Evolutionary conservation across 306 rosid species (phyloP).

Genomic region (Pyrus pyrifolia): DNA sequence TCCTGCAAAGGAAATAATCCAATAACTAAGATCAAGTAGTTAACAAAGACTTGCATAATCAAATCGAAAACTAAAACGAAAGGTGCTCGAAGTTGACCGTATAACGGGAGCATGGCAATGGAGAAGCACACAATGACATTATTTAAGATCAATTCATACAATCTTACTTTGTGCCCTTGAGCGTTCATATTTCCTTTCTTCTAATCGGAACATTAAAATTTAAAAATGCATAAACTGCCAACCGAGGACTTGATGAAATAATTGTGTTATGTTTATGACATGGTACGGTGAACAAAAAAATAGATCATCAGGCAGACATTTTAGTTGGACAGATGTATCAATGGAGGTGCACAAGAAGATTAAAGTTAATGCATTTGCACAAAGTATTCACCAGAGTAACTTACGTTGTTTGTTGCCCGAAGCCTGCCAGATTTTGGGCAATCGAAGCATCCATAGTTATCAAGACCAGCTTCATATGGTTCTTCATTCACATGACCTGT

Average conservation of each 20-base stretch:
- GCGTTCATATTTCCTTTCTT: constrained; percentile 67
- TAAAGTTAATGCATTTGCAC: background rate
- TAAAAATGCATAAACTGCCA: background rate
- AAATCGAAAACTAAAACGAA: background rate
- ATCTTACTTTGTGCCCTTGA: constrained; percentile 65
- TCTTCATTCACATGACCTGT: constrained; percentile 51
- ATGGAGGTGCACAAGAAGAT: background rate
- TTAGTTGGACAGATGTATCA: too few relatives aligned
- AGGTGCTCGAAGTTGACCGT: background rate
- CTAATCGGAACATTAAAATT: constrained; percentile 26
- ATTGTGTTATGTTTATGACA: too few relatives aligned
- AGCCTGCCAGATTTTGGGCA: constrained; percentile 83
- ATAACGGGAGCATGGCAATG: background rate
- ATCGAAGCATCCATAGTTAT: constrained; percentile 72
- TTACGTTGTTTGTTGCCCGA: constrained; percentile 49
- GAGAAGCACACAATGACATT: constrained; percentile 35
- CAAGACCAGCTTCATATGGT: constrained; percentile 64
- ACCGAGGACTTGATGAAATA: too few relatives aligned
- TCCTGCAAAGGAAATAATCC: constrained; percentile 36
- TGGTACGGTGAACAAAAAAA: too few relatives aligned
- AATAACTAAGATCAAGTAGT: background rate
- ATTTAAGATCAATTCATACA: constrained; percentile 53
- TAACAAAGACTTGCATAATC: background rate
- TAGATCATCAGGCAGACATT: too few relatives aligned
- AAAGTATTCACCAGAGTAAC: constrained; percentile 5